phyloP scores from a whole-genome alignment of 441 rosid species.

The Jatropha podagrica region DNA sequence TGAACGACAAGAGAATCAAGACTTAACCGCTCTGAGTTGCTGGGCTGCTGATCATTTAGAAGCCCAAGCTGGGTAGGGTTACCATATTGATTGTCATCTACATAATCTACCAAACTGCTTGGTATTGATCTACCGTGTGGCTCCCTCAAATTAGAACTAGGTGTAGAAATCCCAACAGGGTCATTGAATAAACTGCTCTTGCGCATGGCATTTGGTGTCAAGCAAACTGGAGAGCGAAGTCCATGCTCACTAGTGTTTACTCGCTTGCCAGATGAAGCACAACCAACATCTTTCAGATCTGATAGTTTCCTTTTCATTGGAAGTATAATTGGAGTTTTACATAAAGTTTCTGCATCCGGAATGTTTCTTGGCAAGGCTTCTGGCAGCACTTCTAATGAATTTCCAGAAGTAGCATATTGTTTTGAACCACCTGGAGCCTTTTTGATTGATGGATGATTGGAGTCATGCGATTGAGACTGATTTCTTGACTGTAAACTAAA shows the following conservation, averaged over 20 bases:
- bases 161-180: constrained; percentile 55
- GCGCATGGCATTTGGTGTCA: constrained; percentile 53
- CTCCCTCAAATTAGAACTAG: constrained; percentile 48
- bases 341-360: constrained; percentile 54
- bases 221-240: constrained; percentile 59
- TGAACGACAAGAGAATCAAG: constrained; percentile 91
- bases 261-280: constrained; percentile 61
- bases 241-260: constrained; percentile 69
- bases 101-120: constrained; percentile 36
- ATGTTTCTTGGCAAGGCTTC: constrained; percentile 43
- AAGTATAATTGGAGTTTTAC: constrained; percentile 66
- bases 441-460: constrained; percentile 43
- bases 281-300: constrained; percentile 66
- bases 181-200: constrained; percentile 47
- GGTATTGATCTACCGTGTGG: constrained; percentile 43
- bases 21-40: constrained; percentile 75
- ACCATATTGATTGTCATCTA: constrained; percentile 58
- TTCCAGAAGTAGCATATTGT: constrained; percentile 36
- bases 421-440: constrained; percentile 41
- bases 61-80: constrained; percentile 51
- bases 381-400: constrained; percentile 38
- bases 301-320: constrained; percentile 79
- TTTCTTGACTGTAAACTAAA: constrained; percentile 55
- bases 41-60: constrained; percentile 58
- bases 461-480: constrained; percentile 48